phyloP scores from a whole-genome alignment of 495 filamentous ascomycete species.

The Penicillium riverlandense region DNA sequence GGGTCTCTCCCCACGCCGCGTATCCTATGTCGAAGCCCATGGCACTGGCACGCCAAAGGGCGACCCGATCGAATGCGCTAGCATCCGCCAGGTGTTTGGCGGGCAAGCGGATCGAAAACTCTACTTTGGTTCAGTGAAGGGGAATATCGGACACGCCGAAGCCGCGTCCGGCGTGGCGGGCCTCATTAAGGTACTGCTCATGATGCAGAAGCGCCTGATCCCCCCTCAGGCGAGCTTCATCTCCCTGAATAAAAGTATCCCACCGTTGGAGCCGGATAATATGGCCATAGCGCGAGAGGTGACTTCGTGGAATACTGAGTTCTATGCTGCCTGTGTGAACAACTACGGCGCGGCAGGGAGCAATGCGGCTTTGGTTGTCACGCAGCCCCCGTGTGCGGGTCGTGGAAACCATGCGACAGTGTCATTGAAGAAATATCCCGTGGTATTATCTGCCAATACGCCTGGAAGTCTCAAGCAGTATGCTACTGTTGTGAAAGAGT shows the following conservation, averaged over 20 bases:
- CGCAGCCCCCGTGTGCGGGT: background rate
- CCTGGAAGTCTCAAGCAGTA: too few species aligned
- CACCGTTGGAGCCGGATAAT: constrained; percentile 15
- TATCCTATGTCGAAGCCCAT: background rate
- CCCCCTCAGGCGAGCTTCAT: constrained; percentile 27
- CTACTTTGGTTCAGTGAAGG: constrained; percentile 36
- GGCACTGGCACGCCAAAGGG: constrained; percentile 29
- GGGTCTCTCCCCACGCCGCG: too few species aligned
- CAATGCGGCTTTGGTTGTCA: constrained; percentile 39
- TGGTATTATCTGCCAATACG: too few species aligned
- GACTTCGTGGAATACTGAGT: constrained; percentile 13
- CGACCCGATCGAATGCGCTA: constrained; percentile 30
- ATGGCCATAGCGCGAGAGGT: constrained; percentile 25
- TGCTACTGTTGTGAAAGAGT: too few species aligned
- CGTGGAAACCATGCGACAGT: too few species aligned
- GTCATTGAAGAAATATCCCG: constrained; percentile 1
- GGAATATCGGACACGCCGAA: constrained; percentile 42
- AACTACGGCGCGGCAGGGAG: constrained; percentile 47
- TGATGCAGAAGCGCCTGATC: constrained; percentile 32
- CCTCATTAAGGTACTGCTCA: constrained; percentile 38
- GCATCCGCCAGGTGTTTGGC: constrained; percentile 28
- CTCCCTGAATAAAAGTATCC: constrained; percentile 34
- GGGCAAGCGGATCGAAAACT: constrained; percentile 10
- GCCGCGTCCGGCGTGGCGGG: constrained; percentile 34
- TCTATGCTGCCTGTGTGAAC: constrained; percentile 29